These are phyloP conservation scores for Plasmodium blacklocki DNA, from an alignment of 169 alveolate genomes.

Conservation along the genomic window DNA sequence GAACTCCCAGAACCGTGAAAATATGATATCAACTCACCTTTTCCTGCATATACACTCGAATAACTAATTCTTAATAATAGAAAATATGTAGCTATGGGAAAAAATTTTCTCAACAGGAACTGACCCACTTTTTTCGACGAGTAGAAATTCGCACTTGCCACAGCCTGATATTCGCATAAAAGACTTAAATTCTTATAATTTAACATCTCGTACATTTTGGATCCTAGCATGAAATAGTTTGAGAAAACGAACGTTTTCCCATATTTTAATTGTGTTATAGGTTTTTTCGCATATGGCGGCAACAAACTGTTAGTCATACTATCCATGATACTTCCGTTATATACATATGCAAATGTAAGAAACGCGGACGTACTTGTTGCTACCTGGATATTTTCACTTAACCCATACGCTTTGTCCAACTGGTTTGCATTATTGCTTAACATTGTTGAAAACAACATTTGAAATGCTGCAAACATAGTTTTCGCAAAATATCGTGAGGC, in stretches of 20 bases:
- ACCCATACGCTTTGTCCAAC: not conserved
- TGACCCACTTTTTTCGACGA: not conserved
- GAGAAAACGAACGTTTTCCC: conserved; percentile 18
- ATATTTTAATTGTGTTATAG: conserved; percentile 4
- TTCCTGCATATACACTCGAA: not conserved
- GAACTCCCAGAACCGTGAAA: too few relatives aligned
- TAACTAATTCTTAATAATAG: not conserved
- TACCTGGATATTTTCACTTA: not conserved
- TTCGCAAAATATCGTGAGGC: conserved; percentile 37
- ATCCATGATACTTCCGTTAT: too few relatives aligned
- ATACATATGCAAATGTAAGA: not conserved
- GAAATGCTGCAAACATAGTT: conserved; percentile 26
- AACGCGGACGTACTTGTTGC: not conserved
- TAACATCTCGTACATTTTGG: not conserved
- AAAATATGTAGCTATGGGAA: not conserved
- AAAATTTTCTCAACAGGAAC: conserved; percentile 25
- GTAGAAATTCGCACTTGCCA: too few relatives aligned
- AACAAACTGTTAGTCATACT: not conserved
- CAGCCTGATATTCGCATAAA: conserved; percentile 43
- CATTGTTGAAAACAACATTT: not conserved
- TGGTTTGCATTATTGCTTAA: conserved; percentile 27
- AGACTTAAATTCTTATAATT: conserved; percentile 32
- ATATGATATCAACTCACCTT: too few relatives aligned
- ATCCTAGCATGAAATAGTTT: conserved; percentile 11
- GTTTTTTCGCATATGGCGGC: conserved; percentile 12